Base-by-base conservation (phyloP, 768 basidiomycete species). In the Kockovaella imperatae region DNA sequence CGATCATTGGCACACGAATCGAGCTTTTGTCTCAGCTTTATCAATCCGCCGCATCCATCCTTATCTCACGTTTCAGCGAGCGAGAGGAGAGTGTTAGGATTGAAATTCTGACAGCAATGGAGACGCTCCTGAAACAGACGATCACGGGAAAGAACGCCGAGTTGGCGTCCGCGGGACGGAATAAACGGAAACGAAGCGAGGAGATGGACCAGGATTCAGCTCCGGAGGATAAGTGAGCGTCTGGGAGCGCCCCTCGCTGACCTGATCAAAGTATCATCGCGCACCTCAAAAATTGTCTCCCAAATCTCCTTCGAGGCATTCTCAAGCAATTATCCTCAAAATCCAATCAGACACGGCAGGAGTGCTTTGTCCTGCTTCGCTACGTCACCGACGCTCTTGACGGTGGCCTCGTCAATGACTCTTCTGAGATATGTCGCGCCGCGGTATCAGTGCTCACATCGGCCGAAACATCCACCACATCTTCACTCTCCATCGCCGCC, bases 31-130 rank as follows among this genome's bases (percentile, higher is more conserved):
- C 76, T 13, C 74, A 81, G 2, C 77, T 93, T 42, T 95, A 88
- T 75, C 84, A 80, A 61, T 79, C 80, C 6, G 83, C 95, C 10
- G 86, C 89, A 2, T 89, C 89, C 0, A 79, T 87, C 7, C 77
- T 99, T 42, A 89, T 95, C 48, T 83, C 87, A 2, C 80, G 93
- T 26, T 91, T 97, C 56, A 83, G 82, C 32, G 95, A 99, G 69
- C 83, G 95, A 35, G 95, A 99, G 72, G 85, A 90, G 62, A 93
- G 86, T 3, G 95, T 97, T 25, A 80, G 86, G 26, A 74, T 95
- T 24, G 95, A 99, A 68, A 77, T 97, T 14, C 91, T 93, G 84
- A 76, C 83, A 0, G 84, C 93, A 0, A 91, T 91, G 64, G 79
- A 78, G 28, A 74, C 78, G 0, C 77, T 99, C 10, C 77, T 99